phyloP scores from a whole-genome alignment of 73 alveolate species.

The Breviolum minutum region DNA sequence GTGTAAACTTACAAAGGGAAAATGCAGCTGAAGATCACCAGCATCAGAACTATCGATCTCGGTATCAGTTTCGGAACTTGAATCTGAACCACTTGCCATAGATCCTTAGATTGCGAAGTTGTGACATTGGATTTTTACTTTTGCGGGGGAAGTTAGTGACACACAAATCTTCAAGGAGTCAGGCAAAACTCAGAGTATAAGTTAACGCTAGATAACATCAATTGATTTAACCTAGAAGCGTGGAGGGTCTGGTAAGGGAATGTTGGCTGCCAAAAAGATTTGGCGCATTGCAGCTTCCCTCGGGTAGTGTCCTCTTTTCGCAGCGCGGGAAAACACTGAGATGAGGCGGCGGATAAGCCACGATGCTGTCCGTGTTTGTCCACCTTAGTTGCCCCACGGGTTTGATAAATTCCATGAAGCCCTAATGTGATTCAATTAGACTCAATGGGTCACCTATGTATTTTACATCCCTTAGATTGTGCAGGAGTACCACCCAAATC shows the following conservation, averaged over 20 bases:
- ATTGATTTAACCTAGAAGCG: background rate
- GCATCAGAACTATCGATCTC: background rate
- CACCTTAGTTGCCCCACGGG: background rate
- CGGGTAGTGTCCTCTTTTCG: conserved; percentile 20
- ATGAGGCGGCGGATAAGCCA: background rate
- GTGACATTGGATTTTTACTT: background rate
- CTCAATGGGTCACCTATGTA: background rate
- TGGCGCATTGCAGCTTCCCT: background rate
- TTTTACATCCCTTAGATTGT: background rate
- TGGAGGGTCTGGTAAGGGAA: background rate
- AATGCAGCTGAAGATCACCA: background rate
- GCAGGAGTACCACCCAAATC: background rate
- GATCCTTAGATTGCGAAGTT: background rate
- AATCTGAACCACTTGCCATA: background rate
- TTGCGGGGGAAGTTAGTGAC: background rate
- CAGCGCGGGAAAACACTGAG: background rate
- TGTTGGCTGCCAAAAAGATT: background rate
- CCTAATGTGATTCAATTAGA: background rate
- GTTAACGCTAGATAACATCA: too few relatives aligned
- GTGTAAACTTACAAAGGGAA: too few relatives aligned
- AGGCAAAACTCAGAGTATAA: background rate
- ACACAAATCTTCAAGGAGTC: too few relatives aligned
- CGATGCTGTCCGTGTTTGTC: background rate
- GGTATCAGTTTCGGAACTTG: background rate
- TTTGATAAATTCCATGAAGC: background rate